These are phyloP conservation scores for Capronia coronata DNA, from an alignment of 2,329 filamentous ascomycete species.

Conservation along the genomic window DNA sequence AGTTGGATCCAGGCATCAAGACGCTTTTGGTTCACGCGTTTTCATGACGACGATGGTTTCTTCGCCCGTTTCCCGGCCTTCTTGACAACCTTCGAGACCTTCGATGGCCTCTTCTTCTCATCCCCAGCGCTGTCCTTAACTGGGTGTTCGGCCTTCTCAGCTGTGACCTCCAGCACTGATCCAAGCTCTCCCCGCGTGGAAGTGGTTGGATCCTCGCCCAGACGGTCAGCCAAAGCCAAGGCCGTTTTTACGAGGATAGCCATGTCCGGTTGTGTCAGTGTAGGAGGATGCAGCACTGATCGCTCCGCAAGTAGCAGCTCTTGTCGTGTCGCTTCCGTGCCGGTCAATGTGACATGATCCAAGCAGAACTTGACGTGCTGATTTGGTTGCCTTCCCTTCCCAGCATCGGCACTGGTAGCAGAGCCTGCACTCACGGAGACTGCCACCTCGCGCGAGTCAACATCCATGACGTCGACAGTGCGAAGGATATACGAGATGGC, in stretches of 20 bases:
- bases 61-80: neutral
- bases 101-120: neutral
- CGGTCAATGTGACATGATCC: constrained; percentile 18
- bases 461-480: constrained; percentile 18
- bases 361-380: constrained; percentile 5
- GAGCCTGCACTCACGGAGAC: neutral
- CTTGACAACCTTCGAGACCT: neutral
- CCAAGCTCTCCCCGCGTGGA: neutral
- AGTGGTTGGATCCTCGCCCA: constrained; percentile 6
- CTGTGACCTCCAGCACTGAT: neutral
- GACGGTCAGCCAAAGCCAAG: constrained; percentile 4
- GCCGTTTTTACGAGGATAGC: constrained; percentile 6
- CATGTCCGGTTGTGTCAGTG: constrained; percentile 1
- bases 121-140: neutral
- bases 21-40: too few species aligned
- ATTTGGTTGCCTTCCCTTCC: neutral
- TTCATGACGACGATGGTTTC: constrained; percentile 16
- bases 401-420: neutral
- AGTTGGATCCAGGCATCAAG: too few species aligned
- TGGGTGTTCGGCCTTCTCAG: neutral
- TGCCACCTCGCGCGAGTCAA: constrained; percentile 14
- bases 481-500: constrained; percentile 12
- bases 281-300: constrained; percentile 11
- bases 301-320: constrained; percentile 13
- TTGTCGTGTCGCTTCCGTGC: constrained; percentile 13